Base-by-base conservation (phyloP, 495 filamentous ascomycete genomes). In the Cladorrhinum samala region DNA sequence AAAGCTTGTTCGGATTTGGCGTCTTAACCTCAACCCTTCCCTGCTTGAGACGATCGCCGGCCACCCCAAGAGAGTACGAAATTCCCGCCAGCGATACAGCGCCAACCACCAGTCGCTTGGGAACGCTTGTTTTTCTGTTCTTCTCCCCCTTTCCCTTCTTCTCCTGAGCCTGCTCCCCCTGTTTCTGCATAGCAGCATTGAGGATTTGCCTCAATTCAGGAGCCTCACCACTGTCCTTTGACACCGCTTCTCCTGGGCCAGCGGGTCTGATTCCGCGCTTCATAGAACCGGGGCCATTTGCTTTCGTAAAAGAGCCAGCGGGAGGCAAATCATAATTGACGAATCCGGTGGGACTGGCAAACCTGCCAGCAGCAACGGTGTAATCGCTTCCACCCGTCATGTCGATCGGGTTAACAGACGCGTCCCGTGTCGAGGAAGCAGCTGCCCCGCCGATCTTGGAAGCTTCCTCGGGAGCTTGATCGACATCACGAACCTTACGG, bases 51-150 rank as follows among this genome's bases (percentile, higher is more conserved):
- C 79, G 84, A 60, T 91, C 85, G 4, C 70, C 68, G 13, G 84
- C 76, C n/a, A 85, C 85, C 2, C 85, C 86, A 38, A 88, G 61
- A 2, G 80, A 80, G 69, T 89, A 91, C 21, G 78, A 82, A 18
- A 79, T 73, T 16, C 75, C 83, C 3, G 78, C 87, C 0, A 83
- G 77, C 62, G 77, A 81, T 0, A 66, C 71, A 2, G 82, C 82
- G 9, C 79, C 77, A n/a, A 83, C 54, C 0, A 83, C 42, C 49
- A 85, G 67, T 20, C 77, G 68, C 65, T 74, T 81, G 2, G 75
- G 56, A 13, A 71, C 38, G 30, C 66, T 69, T 42, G 59, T 74
- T 53, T 66, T 63, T 44, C 64, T 68, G 24, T 47, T 62, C 9
- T 65, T 67, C 16, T 66, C 55, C 3, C 50, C 43, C 58, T 58